Conservation (phyloP, 306 rosid genomes). For the Begonia masoniana region DNA sequence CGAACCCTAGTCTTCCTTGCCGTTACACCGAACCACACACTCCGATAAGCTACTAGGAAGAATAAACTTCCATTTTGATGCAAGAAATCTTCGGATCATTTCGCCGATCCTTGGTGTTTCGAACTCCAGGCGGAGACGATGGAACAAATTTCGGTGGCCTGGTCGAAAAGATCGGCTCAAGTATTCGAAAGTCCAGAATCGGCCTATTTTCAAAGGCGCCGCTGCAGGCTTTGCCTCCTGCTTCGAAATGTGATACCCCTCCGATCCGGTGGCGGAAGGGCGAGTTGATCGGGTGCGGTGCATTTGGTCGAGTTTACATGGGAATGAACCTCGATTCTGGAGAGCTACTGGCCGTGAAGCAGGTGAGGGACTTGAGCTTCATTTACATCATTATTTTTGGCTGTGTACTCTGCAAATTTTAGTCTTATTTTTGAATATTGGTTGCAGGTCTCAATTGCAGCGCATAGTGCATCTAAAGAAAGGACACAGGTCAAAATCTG, state of each 20-base stretch:
- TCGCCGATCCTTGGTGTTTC: slow-evolving; percentile 68
- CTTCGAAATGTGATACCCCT: slow-evolving; percentile 15
- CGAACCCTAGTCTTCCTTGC: too few relatives aligned
- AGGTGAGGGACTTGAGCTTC: slow-evolving; percentile 19
- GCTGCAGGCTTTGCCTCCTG: slow-evolving; percentile 28
- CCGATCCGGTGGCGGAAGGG: slow-evolving; percentile 91
- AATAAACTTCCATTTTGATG: slow-evolving; percentile 18
- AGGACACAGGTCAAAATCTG: slow-evolving; percentile 50
- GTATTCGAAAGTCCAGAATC: slow-evolving; percentile 57
- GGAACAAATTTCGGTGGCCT: slow-evolving; percentile 41
- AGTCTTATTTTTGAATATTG: slow-evolving; percentile 1
- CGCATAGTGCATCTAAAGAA: slow-evolving; percentile 57
- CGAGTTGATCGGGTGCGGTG: slow-evolving; percentile 79
- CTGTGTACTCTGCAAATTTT: slow-evolving; percentile 4
- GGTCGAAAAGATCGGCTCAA: slow-evolving; percentile 61
- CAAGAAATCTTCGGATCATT: slow-evolving; percentile 66
- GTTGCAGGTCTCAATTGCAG: slow-evolving; percentile 67
- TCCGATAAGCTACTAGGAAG: too few relatives aligned
- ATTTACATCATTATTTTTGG: not conserved
- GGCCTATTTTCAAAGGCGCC: slow-evolving; percentile 42
- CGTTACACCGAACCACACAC: too few relatives aligned
- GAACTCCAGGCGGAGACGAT: slow-evolving; percentile 29
- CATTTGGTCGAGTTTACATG: slow-evolving; percentile 88
- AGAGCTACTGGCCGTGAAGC: slow-evolving; percentile 86
- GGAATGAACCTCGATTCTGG: slow-evolving; percentile 96